Evolutionary conservation across 495 filamentous ascomycete genomes (phyloP).

Genomic region (Astrothelium macrocarpum): DNA sequence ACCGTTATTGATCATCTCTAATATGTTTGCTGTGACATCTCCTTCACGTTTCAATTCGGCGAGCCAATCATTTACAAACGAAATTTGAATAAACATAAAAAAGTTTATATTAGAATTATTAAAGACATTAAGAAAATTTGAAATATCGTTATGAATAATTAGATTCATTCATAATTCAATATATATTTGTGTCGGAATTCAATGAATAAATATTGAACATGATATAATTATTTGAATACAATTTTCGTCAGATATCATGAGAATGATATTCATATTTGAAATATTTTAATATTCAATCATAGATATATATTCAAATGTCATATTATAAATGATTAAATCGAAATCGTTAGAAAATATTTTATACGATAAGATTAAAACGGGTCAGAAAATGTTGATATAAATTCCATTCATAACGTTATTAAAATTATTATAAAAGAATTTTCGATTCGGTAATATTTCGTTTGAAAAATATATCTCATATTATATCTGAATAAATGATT

Average conservation of each 20-base stretch:
- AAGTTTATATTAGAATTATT: not conserved
- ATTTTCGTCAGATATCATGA: not conserved
- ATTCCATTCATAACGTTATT: not conserved
- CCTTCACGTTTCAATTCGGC: not conserved
- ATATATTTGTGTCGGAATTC: not conserved
- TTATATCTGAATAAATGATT: not conserved
- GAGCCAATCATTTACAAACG: not conserved
- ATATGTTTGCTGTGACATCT: not conserved
- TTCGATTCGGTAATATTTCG: not conserved
- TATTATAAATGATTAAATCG: not conserved
- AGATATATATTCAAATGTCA: not conserved
- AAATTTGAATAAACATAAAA: not conserved
- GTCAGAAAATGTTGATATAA: not conserved
- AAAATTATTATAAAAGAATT: not conserved
- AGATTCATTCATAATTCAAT: not conserved
- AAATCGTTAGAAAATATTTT: not conserved
- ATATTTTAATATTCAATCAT: not conserved
- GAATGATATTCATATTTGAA: not conserved
- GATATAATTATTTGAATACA: not conserved
- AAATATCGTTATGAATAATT: not conserved
- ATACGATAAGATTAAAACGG: not conserved
- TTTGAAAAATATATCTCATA: not conserved
- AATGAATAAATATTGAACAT: not conserved
- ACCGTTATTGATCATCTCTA: not conserved
- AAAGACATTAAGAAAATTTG: not conserved